Evolutionary conservation across 345 rosid species (phyloP).

Genomic region (Fremontodendron californicum): DNA sequence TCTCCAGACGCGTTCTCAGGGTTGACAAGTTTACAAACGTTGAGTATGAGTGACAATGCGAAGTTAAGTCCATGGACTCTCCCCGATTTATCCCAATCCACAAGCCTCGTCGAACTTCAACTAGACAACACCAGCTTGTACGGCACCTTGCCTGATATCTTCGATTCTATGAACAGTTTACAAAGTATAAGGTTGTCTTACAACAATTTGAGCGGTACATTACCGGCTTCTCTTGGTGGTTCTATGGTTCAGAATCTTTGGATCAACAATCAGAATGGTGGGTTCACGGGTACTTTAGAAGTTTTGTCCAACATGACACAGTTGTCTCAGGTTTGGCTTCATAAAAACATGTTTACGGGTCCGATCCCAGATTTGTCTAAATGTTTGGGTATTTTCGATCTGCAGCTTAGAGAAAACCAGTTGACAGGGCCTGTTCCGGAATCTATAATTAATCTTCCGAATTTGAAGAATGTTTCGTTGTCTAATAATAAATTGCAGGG

Average conservation of each 20-base stretch:
- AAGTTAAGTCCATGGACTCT: constrained; percentile 50
- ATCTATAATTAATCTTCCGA: constrained; percentile 33
- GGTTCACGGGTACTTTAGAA: constrained; percentile 54
- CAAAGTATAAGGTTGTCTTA: constrained; percentile 54
- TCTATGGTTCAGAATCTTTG: constrained; percentile 53
- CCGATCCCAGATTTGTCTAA: constrained; percentile 72
- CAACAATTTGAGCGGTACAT: constrained; percentile 63
- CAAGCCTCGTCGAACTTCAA: constrained; percentile 35
- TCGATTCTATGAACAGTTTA: constrained; percentile 43
- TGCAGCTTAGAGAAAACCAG: constrained; percentile 69
- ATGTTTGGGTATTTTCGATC: constrained; percentile 45
- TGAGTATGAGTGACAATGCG: constrained; percentile 38
- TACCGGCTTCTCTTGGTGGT: constrained; percentile 52
- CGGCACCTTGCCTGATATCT: constrained; percentile 61
- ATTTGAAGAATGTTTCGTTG: constrained; percentile 43
- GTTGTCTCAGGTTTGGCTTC: constrained; percentile 63
- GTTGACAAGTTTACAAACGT: constrained; percentile 42
- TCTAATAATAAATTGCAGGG: constrained; percentile 76
- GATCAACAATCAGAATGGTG: constrained; percentile 59
- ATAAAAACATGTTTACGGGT: constrained; percentile 64
- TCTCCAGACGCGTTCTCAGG: constrained; percentile 54
- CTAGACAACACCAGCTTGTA: constrained; percentile 37
- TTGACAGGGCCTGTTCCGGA: constrained; percentile 63
- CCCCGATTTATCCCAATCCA: constrained; percentile 52
- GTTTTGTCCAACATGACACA: constrained; percentile 58